Conservation (phyloP, 1,284 basidiomycete species). For the Puccinia horiana region DNA sequence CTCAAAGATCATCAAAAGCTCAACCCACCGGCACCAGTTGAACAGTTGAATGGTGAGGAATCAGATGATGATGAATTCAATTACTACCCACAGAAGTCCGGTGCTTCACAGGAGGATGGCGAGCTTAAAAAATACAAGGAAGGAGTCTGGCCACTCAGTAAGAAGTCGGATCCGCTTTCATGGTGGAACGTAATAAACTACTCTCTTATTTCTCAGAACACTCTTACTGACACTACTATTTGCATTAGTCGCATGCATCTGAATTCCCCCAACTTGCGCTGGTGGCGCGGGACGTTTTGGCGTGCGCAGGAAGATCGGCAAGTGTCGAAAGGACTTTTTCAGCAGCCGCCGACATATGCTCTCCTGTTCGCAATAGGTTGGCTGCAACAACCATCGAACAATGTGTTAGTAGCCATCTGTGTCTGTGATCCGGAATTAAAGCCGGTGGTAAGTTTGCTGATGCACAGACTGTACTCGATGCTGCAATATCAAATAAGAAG, state of each 20-base stretch:
- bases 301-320: background rate
- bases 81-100: background rate
- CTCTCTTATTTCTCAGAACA: background rate
- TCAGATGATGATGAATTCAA: constrained; percentile 2
- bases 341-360: background rate
- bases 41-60: background rate
- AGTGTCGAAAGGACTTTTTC: constrained; percentile 1
- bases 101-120: background rate
- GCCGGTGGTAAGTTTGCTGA: background rate
- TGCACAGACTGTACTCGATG: background rate
- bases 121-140: background rate
- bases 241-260: background rate
- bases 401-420: background rate
- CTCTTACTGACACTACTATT: background rate
- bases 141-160: background rate
- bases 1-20: background rate
- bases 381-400: background rate
- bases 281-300: background rate
- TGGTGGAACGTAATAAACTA: background rate
- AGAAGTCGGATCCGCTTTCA: background rate
- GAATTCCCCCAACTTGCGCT: background rate
- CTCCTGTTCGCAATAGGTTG: background rate
- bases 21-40: background rate
- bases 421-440: background rate
- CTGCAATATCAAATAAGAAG: background rate